A percentile compares a stretch with the other conserved stretches of the same genome.
These are phyloP conservation scores for Aspergillus sp. DNA, from an alignment of 2,329 filamentous ascomycete genomes.

Conservation along the genomic window DNA sequence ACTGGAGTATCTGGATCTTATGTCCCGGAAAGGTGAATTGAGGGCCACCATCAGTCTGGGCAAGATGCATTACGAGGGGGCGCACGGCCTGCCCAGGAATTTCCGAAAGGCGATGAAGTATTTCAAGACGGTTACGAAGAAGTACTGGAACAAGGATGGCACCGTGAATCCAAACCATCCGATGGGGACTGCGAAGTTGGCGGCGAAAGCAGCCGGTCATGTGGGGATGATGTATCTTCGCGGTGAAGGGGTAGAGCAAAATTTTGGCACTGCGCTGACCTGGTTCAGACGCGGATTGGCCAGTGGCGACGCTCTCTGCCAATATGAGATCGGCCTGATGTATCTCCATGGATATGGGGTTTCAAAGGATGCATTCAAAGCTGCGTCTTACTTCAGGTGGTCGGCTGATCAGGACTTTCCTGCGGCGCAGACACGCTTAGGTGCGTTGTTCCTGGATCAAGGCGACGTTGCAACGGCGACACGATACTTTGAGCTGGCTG, in stretches of 20 bases:
- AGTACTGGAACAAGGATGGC: slow-evolving; percentile 77
- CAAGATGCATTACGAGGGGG: slow-evolving; percentile 79
- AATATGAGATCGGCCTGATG: slow-evolving; percentile 77
- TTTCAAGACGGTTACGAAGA: slow-evolving; percentile 67
- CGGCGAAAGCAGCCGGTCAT: slow-evolving; percentile 74
- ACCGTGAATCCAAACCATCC: slow-evolving; percentile 61
- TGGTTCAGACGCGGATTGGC: slow-evolving; percentile 77
- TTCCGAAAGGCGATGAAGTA: slow-evolving; percentile 66
- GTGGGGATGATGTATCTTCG: slow-evolving; percentile 83
- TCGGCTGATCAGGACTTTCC: slow-evolving; percentile 75
- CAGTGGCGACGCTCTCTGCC: slow-evolving; percentile 71
- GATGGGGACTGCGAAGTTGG: slow-evolving; percentile 63
- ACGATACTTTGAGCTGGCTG: slow-evolving; percentile 80
- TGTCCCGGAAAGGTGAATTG: slow-evolving; percentile 81
- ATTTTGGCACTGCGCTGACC: slow-evolving; percentile 61
- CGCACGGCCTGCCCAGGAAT: slow-evolving; percentile 63
- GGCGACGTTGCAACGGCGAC: slow-evolving; percentile 72
- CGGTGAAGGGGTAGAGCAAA: slow-evolving; percentile 74
- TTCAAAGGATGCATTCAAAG: slow-evolving; percentile 58
- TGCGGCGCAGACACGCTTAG: slow-evolving; percentile 72
- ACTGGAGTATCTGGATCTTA: slow-evolving; percentile 83
- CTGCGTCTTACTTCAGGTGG: slow-evolving; percentile 65
- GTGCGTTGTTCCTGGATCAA: slow-evolving; percentile 77
- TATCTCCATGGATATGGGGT: slow-evolving; percentile 69
- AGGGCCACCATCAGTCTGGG: slow-evolving; percentile 80